Conservation (phyloP, 208 protist genomes). For the Angomonas deanei region DNA sequence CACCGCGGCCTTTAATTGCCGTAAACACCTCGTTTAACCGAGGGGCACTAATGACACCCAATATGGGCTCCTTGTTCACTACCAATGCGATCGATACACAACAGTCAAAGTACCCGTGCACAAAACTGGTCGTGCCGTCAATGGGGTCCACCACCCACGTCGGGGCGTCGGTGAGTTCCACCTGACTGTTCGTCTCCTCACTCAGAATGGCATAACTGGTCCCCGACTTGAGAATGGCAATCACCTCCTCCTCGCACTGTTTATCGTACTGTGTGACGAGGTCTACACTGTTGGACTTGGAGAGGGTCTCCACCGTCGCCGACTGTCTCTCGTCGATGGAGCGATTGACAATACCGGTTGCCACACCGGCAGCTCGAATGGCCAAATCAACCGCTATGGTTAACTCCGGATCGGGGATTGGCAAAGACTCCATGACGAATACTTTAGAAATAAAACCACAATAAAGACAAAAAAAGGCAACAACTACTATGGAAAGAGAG, state of each 20-base stretch:
- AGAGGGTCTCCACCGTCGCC: constrained; percentile 20
- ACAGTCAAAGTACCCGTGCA: constrained; percentile 81
- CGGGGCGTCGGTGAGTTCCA: constrained; percentile 33
- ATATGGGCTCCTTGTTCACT: constrained; percentile 56
- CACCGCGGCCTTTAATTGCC: constrained; percentile 68
- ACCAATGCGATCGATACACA: constrained; percentile 81
- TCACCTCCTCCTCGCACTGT: constrained; percentile 70
- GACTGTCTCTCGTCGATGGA: constrained; percentile 47
- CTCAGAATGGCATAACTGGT: constrained; percentile 60
- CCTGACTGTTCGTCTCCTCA: constrained; percentile 43
- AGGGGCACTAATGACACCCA: constrained; percentile 78
- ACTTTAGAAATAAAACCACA: neutral
- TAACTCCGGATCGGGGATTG: constrained; percentile 48
- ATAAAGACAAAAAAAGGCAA: constrained; percentile 5
- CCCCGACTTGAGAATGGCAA: constrained; percentile 43
- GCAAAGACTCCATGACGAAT: neutral
- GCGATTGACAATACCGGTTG: constrained; percentile 49
- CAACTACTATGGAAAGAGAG: neutral
- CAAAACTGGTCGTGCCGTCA: constrained; percentile 74
- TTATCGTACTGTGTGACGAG: constrained; percentile 73
- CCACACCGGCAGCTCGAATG: constrained; percentile 44
- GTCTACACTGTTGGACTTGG: constrained; percentile 46
- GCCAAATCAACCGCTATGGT: constrained; percentile 56
- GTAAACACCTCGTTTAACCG: constrained; percentile 75
- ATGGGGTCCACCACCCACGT: constrained; percentile 87